phyloP scores from a whole-genome alignment of 345 rosid species.

The Raphanus sativus region DNA sequence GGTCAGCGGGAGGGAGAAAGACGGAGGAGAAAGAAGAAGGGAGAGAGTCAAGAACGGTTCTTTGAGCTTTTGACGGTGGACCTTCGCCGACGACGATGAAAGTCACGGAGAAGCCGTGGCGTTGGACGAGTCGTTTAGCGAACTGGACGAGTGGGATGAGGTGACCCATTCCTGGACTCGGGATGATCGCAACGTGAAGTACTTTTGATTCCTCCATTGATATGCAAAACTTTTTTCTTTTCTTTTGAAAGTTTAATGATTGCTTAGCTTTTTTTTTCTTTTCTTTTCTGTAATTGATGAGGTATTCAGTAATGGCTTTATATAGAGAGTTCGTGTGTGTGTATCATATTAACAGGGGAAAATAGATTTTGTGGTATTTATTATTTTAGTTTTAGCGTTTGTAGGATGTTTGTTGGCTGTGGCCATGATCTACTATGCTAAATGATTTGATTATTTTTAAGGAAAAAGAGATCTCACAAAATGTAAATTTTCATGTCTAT shows the following conservation, averaged over 20 bases:
- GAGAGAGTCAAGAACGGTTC: slow-evolving; percentile 48
- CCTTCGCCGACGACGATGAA: slow-evolving; percentile 54
- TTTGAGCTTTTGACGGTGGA: slow-evolving; percentile 53
- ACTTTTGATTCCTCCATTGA: slow-evolving; percentile 41
- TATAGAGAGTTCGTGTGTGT: slow-evolving; percentile 30
- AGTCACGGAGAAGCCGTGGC: slow-evolving; percentile 47
- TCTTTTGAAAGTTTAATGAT: not conserved
- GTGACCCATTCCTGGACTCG: slow-evolving; percentile 86
- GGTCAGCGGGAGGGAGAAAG: slow-evolving; percentile 52
- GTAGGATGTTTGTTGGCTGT: slow-evolving; percentile 1
- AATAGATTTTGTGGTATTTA: not conserved
- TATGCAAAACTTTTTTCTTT: not conserved
- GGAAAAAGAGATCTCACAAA: not conserved
- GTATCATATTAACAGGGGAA: not conserved
- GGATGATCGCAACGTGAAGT: slow-evolving; percentile 51
- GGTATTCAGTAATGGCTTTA: slow-evolving; percentile 25
- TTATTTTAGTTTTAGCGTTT: slow-evolving; percentile 4
- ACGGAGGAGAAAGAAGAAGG: slow-evolving; percentile 47
- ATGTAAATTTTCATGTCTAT: not conserved
- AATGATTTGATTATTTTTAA: not conserved
- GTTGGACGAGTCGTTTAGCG: slow-evolving; percentile 52
- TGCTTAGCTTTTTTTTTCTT: not conserved
- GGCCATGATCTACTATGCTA: not conserved
- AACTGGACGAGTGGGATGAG: slow-evolving; percentile 70
- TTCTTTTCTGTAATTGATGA: not conserved